Base-by-base conservation (phyloP, 352 stramenopile species). In the Phytophthora rubi region DNA sequence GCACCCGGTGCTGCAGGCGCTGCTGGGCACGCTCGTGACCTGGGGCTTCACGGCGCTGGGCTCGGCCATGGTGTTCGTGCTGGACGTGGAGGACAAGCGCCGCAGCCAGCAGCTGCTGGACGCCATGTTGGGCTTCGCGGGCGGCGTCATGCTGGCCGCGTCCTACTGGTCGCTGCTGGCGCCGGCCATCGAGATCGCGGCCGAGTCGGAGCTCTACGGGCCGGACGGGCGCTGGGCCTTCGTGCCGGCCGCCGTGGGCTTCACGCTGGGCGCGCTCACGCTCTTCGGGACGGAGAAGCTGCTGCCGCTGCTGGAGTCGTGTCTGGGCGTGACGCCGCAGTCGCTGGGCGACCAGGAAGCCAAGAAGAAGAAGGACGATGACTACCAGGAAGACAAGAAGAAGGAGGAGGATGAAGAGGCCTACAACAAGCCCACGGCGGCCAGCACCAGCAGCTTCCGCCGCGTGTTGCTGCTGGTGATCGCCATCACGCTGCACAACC, bases 401-500 rank as follows among this genome's bases (percentile, higher is more conserved):
- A 21, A 21, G 18, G 18, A 21, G 18, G 18, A 21, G 30, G 7
- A 63, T 3, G 48, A 77, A 6, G 53, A 77, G 7, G 70, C 33
- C 45, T 52, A 74, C 9, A 57, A 70, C 8, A 70, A 76, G 8
- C 62, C 69, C 26, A 71, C 64, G 2, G 48, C 52, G 2, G 51
- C 53, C 32, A 79, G 57, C 32, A 79, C 63, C 3, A 77, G 58
- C 52, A 92, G 86, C 65, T 96, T 81, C 64, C 87, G 90, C 8
- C 86, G 90, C 7, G 85, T 97, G 6, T 44, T 97, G 33, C 67
- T 97, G 45, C 70, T 97, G 9, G 91, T 97, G 48, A 93, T 97
- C 53, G 91, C 91, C 35, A 95, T 97, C 52, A 97, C 92, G 39
- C 69, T 97, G 48, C 92, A 97, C 75, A 97, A 97, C 75, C 78